Conservation (phyloP, 208 protist species). For the Acanthamoeba castellanii region DNA sequence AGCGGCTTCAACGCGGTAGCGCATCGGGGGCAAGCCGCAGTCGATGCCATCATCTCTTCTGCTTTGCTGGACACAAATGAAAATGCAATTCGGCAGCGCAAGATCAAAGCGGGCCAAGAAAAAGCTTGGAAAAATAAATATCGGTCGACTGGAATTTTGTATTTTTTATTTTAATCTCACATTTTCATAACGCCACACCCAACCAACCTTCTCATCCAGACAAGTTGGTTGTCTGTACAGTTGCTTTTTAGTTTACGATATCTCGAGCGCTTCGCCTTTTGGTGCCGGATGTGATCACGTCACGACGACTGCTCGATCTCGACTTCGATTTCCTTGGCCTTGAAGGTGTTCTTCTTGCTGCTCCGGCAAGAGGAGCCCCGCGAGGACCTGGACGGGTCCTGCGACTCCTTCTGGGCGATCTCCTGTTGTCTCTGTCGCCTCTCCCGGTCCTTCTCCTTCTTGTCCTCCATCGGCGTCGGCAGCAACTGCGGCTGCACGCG, state of each 20-base stretch:
- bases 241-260: background rate
- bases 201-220: conserved; percentile 56
- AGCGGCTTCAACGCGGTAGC: background rate
- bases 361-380: too few species aligned
- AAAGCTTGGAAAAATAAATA: background rate
- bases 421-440: conserved; percentile 17
- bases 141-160: background rate
- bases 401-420: background rate
- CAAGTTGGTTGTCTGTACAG: conserved; percentile 25
- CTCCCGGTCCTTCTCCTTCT: conserved; percentile 21
- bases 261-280: background rate
- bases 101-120: background rate
- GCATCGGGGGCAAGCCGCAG: background rate
- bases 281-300: background rate
- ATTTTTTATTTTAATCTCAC: too few species aligned
- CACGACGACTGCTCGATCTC: background rate
- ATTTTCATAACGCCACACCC: too few species aligned
- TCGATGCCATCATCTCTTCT: background rate
- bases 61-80: background rate
- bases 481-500: conserved; percentile 2
- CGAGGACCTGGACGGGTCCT: background rate
- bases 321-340: conserved; percentile 34
- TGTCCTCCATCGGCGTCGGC: background rate
- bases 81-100: background rate
- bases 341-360: background rate